Percentiles rank a stretch among this genome's conserved stretches.
phyloP scores from a whole-genome alignment of 345 rosid species.

The Euphorbia tirucalli region DNA sequence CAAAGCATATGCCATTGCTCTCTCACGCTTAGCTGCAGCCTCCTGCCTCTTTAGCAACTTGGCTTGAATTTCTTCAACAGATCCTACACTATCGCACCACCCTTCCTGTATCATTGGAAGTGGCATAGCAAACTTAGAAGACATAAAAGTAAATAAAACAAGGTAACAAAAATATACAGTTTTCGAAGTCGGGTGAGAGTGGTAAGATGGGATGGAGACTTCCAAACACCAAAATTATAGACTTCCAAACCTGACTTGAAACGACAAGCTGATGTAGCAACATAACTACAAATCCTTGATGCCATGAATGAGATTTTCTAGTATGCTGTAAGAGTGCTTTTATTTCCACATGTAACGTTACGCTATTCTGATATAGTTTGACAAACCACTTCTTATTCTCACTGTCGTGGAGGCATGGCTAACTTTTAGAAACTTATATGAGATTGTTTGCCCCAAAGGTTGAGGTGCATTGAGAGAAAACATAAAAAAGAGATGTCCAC shows the following conservation, averaged over 20 bases:
- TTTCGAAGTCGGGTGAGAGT: background rate
- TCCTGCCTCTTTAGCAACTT: constrained; percentile 91
- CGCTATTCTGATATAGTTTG: no score
- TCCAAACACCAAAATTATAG: background rate
- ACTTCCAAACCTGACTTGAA: no score
- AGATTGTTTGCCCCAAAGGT: background rate
- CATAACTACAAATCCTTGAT: background rate
- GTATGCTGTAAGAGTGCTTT: background rate
- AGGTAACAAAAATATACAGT: background rate
- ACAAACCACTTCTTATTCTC: no score
- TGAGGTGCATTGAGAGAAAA: background rate
- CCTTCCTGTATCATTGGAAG: constrained; percentile 60
- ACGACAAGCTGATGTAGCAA: background rate
- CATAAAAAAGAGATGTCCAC: background rate
- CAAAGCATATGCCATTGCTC: constrained; percentile 99
- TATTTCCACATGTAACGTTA: background rate
- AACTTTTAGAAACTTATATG: background rate
- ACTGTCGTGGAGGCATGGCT: background rate
- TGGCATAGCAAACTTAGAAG: constrained; percentile 17
- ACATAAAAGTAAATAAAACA: constrained; percentile 14
- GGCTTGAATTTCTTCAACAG: constrained; percentile 92
- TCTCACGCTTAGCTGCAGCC: constrained; percentile 99
- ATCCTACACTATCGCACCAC: constrained; percentile 95
- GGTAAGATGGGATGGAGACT: background rate
- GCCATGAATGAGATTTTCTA: background rate